Evolutionary conservation across 345 rosid species (phyloP), one percentile per base, ranked within the genome.

Genomic region (Barbarea vulgaris): DNA sequence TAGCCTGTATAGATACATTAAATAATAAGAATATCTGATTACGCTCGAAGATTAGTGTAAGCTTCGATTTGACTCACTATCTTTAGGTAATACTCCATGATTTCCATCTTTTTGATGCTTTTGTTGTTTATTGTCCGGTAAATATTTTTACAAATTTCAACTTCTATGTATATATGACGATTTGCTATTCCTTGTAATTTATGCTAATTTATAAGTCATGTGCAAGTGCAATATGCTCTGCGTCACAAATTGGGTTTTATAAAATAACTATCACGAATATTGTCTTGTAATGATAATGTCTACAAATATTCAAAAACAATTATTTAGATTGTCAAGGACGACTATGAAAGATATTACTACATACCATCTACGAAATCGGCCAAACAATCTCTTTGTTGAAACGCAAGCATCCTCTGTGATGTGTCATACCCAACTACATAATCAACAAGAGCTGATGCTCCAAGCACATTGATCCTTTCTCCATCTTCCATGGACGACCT

Each of bases 301-400:
- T 14, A 37, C 64, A 62, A 62, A 51, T 18, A 51, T 34, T 4
- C 17, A 24, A 55, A 55, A 71, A 34, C 50, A 18, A 24, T 17
- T 25, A 48, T 53, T 73, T 48, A 67, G 46, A 15, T 18, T 1
- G 27, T 48, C 27, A 18, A 46, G 21, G 41, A 56, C 51, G 41
- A 56, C 51, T 13, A n/a, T 1, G n/a, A 1, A 4, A 41, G 46
- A 41, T 41, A 41, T 41, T 41, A 41, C 25, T 66, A 78, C 67
- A 66, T 50, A 13, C 81, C 81, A 78, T 78, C 81, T 6, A 78
- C 81, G 25, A 78, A 78, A 59, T 66, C 77, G 3, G 56, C 69
- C 39, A 78, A 50, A 66, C 81, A 78, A 72, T 78, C 81, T 21
- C 33, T 78, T 57, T 30, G 61, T 67, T 72, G 77, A 59, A 78